These are phyloP conservation scores for Cnidoscolus chayamansa DNA, from an alignment of 441 rosid species.

Conservation along the genomic window DNA sequence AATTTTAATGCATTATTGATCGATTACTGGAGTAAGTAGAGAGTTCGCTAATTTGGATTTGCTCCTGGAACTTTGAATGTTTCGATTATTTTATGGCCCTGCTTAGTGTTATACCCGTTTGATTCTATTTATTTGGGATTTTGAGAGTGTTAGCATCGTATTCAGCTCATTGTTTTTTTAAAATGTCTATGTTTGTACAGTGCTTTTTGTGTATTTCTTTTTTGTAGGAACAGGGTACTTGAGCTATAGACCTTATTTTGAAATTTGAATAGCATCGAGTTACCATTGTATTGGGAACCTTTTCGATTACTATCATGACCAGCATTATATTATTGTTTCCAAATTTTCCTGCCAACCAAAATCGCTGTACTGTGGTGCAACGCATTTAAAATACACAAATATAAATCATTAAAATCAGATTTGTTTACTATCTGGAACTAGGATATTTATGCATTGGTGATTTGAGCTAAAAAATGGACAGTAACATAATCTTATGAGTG, in stretches of 20 bases:
- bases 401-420: neutral
- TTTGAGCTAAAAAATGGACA: neutral
- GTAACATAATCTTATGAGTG: neutral
- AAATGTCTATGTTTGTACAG: neutral
- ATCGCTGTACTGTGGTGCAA: neutral
- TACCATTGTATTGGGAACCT: neutral
- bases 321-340: neutral
- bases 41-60: slow-evolving; percentile 2
- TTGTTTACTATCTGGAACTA: neutral
- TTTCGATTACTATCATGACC: neutral
- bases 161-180: neutral
- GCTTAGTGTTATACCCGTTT: neutral
- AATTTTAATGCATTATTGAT: neutral
- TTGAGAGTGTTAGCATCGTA: neutral
- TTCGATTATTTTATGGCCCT: neutral
- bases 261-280: neutral
- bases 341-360: neutral
- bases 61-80: neutral
- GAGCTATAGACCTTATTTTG: neutral
- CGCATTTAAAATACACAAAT: neutral
- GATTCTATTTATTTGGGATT: neutral
- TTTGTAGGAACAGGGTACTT: neutral
- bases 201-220: neutral
- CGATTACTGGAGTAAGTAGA: neutral
- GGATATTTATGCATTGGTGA: neutral